Conservation (phyloP, 2,329 filamentous ascomycete species). For the Cladosporium sp. region DNA sequence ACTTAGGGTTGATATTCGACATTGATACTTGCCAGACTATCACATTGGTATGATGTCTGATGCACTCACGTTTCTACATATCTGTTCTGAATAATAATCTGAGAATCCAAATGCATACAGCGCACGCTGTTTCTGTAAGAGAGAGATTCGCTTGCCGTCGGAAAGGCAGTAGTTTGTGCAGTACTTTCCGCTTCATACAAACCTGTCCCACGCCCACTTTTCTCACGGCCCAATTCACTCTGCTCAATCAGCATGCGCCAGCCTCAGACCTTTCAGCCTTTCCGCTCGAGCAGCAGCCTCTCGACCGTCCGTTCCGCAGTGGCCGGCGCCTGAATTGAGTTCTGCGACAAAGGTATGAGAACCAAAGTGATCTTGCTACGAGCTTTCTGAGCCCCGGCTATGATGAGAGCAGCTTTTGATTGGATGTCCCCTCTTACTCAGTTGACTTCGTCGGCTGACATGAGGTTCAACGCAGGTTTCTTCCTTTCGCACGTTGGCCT, state of each 20-base stretch:
- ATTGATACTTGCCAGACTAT: not conserved
- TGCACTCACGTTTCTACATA: too few species aligned
- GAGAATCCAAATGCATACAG: too few species aligned
- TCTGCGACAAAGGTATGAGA: not conserved
- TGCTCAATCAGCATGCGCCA: not conserved
- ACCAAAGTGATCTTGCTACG: not conserved
- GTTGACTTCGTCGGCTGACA: not conserved
- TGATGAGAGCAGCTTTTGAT: not conserved
- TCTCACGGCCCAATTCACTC: not conserved
- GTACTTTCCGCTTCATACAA: not conserved
- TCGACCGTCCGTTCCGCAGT: not conserved
- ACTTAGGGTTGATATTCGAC: not conserved
- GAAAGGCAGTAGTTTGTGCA: too few species aligned
- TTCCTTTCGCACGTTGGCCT: not conserved
- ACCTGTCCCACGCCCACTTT: not conserved
- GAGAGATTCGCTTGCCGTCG: too few species aligned
- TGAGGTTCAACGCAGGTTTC: not conserved
- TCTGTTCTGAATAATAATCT: too few species aligned
- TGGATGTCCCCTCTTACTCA: not conserved
- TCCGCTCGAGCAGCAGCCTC: not conserved
- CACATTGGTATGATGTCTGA: not conserved
- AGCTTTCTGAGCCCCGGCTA: not conserved
- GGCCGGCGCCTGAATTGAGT: not conserved
- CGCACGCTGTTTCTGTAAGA: too few species aligned
- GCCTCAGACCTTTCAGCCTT: not conserved